Evolutionary conservation across 176 grass and related monocot genomes (phyloP), one percentile per base, ranked within the genome.

Genomic region (Triticum turgidum): DNA sequence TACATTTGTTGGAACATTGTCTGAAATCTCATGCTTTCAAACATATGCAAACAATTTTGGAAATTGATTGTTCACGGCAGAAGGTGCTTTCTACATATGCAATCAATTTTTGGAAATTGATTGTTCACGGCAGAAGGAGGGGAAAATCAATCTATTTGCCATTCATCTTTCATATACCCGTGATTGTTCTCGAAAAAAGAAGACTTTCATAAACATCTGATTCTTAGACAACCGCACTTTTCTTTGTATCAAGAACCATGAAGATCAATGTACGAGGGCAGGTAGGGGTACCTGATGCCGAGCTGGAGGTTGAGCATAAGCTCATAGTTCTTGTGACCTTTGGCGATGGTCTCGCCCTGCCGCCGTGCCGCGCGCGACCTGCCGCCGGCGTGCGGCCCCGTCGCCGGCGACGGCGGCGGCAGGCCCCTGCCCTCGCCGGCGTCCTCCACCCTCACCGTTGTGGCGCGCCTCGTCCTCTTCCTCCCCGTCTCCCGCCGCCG

Each of bases 281-380:
- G 68, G 68, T 70, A 35, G 68, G 68, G 7, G 4, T 49, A 98
- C 97, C 97, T 99, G 80, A 99, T 94, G 61, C 97, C 94, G 25
- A 99, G 97, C 79, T 99, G 97, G 87, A 99, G 91, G 91, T 99
- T 99, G 83, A 99, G 97, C 97, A 99, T 99, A 38, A 99, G 97
- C 75, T 99, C 97, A 68, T 99, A 99, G 83, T 99, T 99, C 88
- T 96, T 99, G 80, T 99, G 97, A 49, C 94, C 97, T 84, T 90
- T 99, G 78, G 90, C 91, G 79, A 99, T 99, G 81, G 94, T 91
- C 79, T 91, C 87, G 20, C 97, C 97, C 76, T 99, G 97, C 63
- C 89, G 90, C 89, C 90, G 93, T 76, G 84, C 15, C 14, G 56
- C 84, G 74, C 75, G 84, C 18, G 89, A 90, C 74, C 95, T 83